These are phyloP conservation scores for Ogataea pignaliae DNA, from an alignment of 805 yeast species.

Conservation along the genomic window DNA sequence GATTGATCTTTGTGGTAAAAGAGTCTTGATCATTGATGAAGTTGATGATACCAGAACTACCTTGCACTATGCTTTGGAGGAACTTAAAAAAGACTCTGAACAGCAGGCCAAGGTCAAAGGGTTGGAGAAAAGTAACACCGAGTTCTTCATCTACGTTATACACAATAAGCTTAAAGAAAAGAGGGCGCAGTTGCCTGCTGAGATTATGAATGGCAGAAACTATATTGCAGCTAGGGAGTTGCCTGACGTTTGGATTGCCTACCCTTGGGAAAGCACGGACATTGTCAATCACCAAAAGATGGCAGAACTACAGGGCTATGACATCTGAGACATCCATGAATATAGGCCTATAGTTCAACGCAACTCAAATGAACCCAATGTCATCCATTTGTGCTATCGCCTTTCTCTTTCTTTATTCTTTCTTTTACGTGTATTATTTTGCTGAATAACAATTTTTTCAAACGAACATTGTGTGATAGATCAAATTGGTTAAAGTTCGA, in stretches of 20 bases:
- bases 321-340: slow-evolving; percentile 23
- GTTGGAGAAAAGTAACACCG: slow-evolving; percentile 50
- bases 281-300: slow-evolving; percentile 67
- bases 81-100: slow-evolving; percentile 65
- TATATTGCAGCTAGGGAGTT: slow-evolving; percentile 73
- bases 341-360: no score
- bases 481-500: no score
- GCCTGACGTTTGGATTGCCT: slow-evolving; percentile 81
- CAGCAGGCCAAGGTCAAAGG: slow-evolving; percentile 53
- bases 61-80: slow-evolving; percentile 71
- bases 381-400: no score
- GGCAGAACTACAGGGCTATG: slow-evolving; percentile 75
- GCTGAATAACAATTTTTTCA: no score
- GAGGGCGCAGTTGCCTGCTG: slow-evolving; percentile 66
- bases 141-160: slow-evolving; percentile 70
- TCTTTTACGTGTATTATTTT: no score
- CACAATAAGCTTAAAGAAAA: slow-evolving; percentile 74
- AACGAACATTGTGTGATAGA: no score
- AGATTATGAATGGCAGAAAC: slow-evolving; percentile 49
- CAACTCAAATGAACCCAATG: no score
- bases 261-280: slow-evolving; percentile 82
- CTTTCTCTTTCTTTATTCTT: no score
- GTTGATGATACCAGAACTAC: slow-evolving; percentile 87
- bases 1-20: slow-evolving; percentile 60
- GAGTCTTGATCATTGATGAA: slow-evolving; percentile 72